Conservation (phyloP, 345 rosid genomes). For the Melaleuca quinquenervia region DNA sequence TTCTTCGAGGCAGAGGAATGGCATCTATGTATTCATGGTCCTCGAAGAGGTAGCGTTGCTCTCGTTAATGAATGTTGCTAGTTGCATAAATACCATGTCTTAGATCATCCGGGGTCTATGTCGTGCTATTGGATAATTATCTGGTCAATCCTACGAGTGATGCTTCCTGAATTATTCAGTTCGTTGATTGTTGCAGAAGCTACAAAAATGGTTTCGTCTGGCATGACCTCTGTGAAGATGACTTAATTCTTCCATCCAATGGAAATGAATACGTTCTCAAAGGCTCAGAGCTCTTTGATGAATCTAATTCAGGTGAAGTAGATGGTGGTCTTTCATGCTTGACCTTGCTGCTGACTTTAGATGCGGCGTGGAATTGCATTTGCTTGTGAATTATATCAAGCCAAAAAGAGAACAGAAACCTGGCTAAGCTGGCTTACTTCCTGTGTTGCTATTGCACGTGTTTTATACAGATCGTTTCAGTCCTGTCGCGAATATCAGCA, state of each 20-base stretch:
- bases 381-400: not conserved
- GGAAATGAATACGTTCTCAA: conserved; percentile 89
- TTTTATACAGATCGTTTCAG: conserved; percentile 34
- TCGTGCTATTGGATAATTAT: not conserved
- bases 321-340: not conserved
- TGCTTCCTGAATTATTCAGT: not conserved
- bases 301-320: conserved; percentile 49
- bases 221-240: conserved; percentile 91
- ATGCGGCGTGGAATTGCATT: not conserved
- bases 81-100: not conserved
- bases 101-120: not conserved
- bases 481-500: conserved; percentile 18
- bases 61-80: not conserved
- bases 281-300: conserved; percentile 85
- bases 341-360: not conserved
- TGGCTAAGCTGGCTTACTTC: not conserved
- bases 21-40: conserved; percentile 92
- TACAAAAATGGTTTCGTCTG: conserved; percentile 96
- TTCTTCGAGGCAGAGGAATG: conserved; percentile 90
- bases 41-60: conserved; percentile 48
- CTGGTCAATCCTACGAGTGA: not conserved
- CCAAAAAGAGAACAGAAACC: not conserved
- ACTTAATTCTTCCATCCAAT: conserved; percentile 74
- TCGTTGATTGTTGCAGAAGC: conserved; percentile 40
- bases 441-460: not conserved